These are phyloP conservation scores for Blastomyces emzantsi DNA, from an alignment of 2,329 filamentous ascomycete genomes.

Conservation along the genomic window DNA sequence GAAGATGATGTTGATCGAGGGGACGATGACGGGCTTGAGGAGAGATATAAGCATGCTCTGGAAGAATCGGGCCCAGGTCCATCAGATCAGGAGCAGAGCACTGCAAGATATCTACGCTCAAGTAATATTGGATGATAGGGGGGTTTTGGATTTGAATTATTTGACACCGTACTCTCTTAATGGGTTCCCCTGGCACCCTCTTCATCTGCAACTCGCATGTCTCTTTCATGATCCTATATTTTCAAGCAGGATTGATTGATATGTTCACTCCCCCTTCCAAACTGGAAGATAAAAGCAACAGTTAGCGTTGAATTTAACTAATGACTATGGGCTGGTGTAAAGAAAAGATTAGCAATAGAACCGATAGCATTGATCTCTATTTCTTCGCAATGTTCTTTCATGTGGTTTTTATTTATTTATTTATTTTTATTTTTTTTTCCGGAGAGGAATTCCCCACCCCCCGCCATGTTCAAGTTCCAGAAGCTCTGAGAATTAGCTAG, in stretches of 20 bases:
- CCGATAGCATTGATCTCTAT: background rate
- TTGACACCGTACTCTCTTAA: background rate
- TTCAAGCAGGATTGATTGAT: background rate
- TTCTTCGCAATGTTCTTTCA: background rate
- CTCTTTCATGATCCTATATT: background rate
- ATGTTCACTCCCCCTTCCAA: background rate
- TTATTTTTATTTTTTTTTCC: background rate
- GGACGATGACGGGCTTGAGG: constrained; percentile 58
- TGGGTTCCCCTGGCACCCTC: background rate
- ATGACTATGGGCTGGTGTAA: background rate
- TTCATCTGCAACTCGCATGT: background rate
- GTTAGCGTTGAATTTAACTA: background rate
- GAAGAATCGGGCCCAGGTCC: constrained; percentile 42
- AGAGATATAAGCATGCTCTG: constrained; percentile 69
- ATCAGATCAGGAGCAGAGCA: constrained; percentile 43
- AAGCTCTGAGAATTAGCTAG: too few relatives aligned
- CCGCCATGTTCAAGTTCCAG: background rate
- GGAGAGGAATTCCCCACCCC: background rate
- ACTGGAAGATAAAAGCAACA: background rate
- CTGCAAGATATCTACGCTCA: constrained; percentile 41
- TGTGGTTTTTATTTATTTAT: too few relatives aligned
- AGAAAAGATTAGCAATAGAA: background rate
- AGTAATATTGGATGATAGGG: constrained; percentile 27
- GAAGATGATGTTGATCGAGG: constrained; percentile 37
- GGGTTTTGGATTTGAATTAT: background rate